Evolutionary conservation across 1,284 basidiomycete genomes (phyloP).

Genomic region (Cryptococcus amylolentus): DNA sequence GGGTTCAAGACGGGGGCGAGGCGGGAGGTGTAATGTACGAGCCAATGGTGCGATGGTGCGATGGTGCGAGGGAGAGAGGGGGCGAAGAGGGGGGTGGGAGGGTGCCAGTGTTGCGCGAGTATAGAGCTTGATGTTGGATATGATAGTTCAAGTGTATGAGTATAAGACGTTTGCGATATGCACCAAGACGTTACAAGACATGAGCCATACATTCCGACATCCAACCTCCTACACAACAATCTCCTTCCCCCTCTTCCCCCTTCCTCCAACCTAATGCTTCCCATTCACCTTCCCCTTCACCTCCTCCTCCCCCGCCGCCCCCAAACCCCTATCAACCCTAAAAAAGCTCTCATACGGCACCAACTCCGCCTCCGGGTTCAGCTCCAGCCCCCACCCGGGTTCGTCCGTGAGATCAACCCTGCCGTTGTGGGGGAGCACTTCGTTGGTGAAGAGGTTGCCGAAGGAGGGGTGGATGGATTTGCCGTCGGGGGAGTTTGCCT

Average conservation of each 20-base stretch:
- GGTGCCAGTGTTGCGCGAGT: no score
- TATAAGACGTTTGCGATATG: no score
- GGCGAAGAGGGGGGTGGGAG: no score
- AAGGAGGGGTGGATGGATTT: constrained; percentile 54
- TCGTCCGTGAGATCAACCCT: constrained; percentile 51
- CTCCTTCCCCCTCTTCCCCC: no score
- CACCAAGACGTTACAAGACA: background rate
- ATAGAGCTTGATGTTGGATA: no score
- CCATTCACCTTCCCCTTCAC: constrained; percentile 12
- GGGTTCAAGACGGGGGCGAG: no score
- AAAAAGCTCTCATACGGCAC: constrained; percentile 47
- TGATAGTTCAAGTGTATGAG: no score
- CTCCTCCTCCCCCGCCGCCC: constrained; percentile 31
- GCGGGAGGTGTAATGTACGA: no score
- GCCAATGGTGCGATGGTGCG: no score
- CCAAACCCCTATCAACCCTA: constrained; percentile 30
- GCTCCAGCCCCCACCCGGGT: constrained; percentile 55
- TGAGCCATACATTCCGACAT: background rate
- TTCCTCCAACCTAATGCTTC: no score
- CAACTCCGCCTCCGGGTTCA: constrained; percentile 53
- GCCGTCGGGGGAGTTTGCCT: constrained; percentile 56
- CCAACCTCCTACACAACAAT: background rate
- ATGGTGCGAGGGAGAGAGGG: no score
- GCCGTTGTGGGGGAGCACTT: constrained; percentile 54
- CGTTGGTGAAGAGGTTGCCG: constrained; percentile 56